These are phyloP conservation scores for Teunomyces barrocoloradensis DNA, from an alignment of 805 yeast genomes.

Conservation along the genomic window DNA sequence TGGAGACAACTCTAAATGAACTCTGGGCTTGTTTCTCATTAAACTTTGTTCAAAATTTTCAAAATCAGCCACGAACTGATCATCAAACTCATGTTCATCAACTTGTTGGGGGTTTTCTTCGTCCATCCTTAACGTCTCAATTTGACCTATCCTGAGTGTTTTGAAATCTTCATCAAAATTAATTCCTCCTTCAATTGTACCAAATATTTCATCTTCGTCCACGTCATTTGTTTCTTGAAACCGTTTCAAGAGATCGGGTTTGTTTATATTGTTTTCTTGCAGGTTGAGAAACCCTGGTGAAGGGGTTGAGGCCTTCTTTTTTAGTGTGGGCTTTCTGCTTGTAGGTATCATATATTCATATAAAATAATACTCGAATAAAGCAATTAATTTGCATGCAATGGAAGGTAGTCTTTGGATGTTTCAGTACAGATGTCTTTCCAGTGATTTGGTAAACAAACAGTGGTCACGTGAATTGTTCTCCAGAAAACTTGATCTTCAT, in stretches of 20 bases:
- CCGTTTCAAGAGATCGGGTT: conserved; percentile 20
- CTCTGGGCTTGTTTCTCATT: not conserved
- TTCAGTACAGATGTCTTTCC: not conserved
- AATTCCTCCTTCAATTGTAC: conserved; percentile 18
- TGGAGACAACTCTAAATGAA: conserved; percentile 13
- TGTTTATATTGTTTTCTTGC: conserved; percentile 5
- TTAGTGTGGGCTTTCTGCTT: conserved; percentile 9
- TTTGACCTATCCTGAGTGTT: conserved; percentile 18
- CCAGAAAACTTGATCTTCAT: not conserved
- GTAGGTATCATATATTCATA: conserved; percentile 7
- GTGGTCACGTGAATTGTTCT: not conserved
- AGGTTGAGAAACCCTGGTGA: conserved; percentile 8
- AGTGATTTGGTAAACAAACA: conserved; percentile 3
- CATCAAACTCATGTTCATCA: not conserved
- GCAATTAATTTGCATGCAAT: not conserved
- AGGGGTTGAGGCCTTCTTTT: conserved; percentile 10
- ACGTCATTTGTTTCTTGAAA: conserved; percentile 17
- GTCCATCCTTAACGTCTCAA: conserved; percentile 9
- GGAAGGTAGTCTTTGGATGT: not conserved
- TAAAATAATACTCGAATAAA: not conserved
- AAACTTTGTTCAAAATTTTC: conserved; percentile 6
- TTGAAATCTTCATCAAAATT: conserved; percentile 26
- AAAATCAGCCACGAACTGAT: conserved; percentile 8
- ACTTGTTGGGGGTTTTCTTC: not conserved
- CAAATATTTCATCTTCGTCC: conserved; percentile 27